Evolutionary conservation across 116 monocot species (phyloP), one percentile per base, ranked within the genome.

Genomic region (Cymodocea nodosa): DNA sequence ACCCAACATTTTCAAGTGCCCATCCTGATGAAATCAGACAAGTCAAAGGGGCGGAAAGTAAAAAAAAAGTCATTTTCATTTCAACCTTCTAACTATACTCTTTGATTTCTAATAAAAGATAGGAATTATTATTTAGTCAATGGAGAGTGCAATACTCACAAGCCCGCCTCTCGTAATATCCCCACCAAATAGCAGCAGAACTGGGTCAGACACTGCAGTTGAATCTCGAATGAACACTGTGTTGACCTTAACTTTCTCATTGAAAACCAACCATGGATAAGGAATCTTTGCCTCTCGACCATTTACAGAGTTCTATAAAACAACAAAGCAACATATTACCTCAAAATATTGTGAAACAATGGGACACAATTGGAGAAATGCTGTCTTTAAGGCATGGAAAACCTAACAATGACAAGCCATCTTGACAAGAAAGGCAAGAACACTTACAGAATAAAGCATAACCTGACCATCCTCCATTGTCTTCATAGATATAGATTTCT

Each of bases 401-500:
- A 15, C 15, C 36, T 30, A 30, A 30, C 30, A 30, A 30, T 30
- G 17, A 44, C 35, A 65, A 50, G 17, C 15, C 50, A 50, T 17
- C 14, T 37, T 62, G 5, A 62, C 8, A 56, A 15, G 25, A 51
- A 65, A 23, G 23, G 51, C 19, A 10, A 66, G 17, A 52, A 3
- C 67, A 84, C 92, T 84, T 75, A 98, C 98, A 49, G 84, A 80
- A 44, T 85, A 98, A 69, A 98, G 92, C 98, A 98, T 86, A 66
- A 98, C 98, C 49, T 88, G 98, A 59, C 98, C 98, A 77, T 98
- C 98, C 70, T 98, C 98, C 86, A 98, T 92, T 62, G 98, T 98
- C 77, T 98, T 98, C 71, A 98, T 80, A 62, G 89, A 69, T 64
- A 92, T 84, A 55, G 98, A 98, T 52, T 92, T 98, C 56, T 89